Evolutionary conservation across 768 basidiomycete genomes (phyloP), one percentile per base, ranked within the genome.

Genomic region (Lentinula guzmanii): DNA sequence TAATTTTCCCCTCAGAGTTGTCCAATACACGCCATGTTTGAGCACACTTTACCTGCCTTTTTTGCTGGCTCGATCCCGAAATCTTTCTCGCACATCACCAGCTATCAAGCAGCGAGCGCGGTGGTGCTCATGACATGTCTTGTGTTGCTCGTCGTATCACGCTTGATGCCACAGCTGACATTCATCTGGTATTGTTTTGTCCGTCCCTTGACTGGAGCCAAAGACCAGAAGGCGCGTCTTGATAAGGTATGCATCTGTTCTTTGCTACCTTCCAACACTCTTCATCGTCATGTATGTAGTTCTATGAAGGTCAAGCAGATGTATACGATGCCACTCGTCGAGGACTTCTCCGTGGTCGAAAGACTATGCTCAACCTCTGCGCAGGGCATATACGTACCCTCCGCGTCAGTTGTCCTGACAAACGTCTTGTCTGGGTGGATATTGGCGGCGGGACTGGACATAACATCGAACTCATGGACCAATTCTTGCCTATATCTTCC

Each of bases 361-460:
- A 86, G 65, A 89, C 88, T 15, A 87, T 91, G 86, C 77, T 90
- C 11, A 79, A 77, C 58, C 76, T 91, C n/a, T 80, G 82, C 3
- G 85, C 86, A 0, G 79, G 81, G 37, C 88, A 90, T 65, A 72
- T 91, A 7, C 76, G 76, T 35, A 72, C 78, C 2, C 75, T 87
- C 51, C 76, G 76, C 4, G 70, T 69, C 39, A 68, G 67, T 28
- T 65, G 76, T 5, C 76, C 79, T 0, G 70, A 73, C 0, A 79
- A 81, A 67, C 76, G 77, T 13, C 79, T 89, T 16, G 78, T 91
- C 13, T 91, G 90, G 90, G 79, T 91, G 16, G 90, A 91, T 68
- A 84, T 91, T 60, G 88, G 89, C 15, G 90, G 89, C 35, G 90
- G 89, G 31, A 90, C 89, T 11, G 83, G 2, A 8, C 84, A 84